A percentile compares a stretch with the other conserved stretches of the same genome.
phyloP scores from a whole-genome alignment of 306 rosid genomes.

The Astragalus membranaceus region DNA sequence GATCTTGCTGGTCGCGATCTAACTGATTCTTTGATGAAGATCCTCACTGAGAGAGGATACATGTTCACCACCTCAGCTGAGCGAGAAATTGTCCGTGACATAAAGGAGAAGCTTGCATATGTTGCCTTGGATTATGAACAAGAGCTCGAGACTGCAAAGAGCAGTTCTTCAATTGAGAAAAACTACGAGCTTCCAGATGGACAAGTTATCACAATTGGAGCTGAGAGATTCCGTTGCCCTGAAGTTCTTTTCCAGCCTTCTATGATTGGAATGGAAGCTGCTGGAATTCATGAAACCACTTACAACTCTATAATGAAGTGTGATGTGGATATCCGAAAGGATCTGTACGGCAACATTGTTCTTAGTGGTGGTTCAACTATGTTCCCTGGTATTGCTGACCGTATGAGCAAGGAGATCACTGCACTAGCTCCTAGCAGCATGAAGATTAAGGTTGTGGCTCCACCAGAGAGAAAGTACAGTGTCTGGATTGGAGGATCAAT shows the following conservation, averaged over 20 bases:
- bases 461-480: slow-evolving; percentile 96
- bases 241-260: slow-evolving; percentile 99
- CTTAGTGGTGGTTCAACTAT: slow-evolving; percentile 98
- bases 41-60: slow-evolving; percentile 95
- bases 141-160: slow-evolving; percentile 94
- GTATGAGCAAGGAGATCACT: slow-evolving; percentile 98
- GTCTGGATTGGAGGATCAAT: slow-evolving; percentile 99
- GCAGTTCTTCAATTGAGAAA: slow-evolving; percentile 91
- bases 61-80: slow-evolving; percentile 99
- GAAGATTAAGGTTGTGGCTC: slow-evolving; percentile 98
- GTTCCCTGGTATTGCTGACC: slow-evolving; percentile 98
- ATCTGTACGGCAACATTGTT: slow-evolving; percentile 89
- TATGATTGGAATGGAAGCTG: slow-evolving; percentile 99
- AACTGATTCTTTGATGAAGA: slow-evolving; percentile 91
- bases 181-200: slow-evolving; percentile 95
- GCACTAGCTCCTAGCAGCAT: slow-evolving; percentile 99
- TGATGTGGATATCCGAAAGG: slow-evolving; percentile 97
- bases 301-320: slow-evolving; percentile 98
- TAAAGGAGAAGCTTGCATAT: slow-evolving; percentile 97
- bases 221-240: slow-evolving; percentile 95
- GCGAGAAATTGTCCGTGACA: slow-evolving; percentile 99
- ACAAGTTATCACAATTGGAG: slow-evolving; percentile 93
- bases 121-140: slow-evolving; percentile 94
- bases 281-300: slow-evolving; percentile 95
- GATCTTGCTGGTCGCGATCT: slow-evolving; percentile 99